Percentiles rank a stretch among this genome's conserved stretches.
These are phyloP conservation scores for Parastagonospora nodorum DNA, from an alignment of 2,329 filamentous ascomycete species.

Conservation along the genomic window DNA sequence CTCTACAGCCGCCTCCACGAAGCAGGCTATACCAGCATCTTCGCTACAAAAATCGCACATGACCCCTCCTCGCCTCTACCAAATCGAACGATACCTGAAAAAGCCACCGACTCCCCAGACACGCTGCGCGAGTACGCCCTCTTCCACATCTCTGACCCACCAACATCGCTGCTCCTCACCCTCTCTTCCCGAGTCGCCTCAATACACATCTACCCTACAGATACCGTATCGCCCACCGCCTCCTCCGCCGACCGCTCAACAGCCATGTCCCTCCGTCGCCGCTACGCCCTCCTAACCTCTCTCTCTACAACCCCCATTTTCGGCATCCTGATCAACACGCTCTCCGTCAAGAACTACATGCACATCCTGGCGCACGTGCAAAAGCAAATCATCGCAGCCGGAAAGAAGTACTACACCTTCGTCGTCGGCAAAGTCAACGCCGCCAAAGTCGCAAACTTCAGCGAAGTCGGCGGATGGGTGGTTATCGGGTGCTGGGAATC, in stretches of 20 bases:
- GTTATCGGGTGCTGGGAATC: conserved; percentile 99
- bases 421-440: conserved; percentile 97
- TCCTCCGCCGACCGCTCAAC: conserved; percentile 54
- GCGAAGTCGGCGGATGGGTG: conserved; percentile 94
- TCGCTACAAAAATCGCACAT: conserved; percentile 73
- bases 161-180: conserved; percentile 81
- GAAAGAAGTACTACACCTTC: conserved; percentile 95
- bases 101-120: conserved; percentile 51
- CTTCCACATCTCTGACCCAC: conserved; percentile 83
- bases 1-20: conserved; percentile 62
- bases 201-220: conserved; percentile 76
- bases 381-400: conserved; percentile 72
- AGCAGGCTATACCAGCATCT: conserved; percentile 71
- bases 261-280: conserved; percentile 71
- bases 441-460: conserved; percentile 95
- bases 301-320: conserved; percentile 83
- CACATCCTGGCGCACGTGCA: conserved; percentile 76
- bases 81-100: conserved; percentile 72
- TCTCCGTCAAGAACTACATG: conserved; percentile 90
- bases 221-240: conserved; percentile 35
- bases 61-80: conserved; percentile 81
- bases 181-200: conserved; percentile 80
- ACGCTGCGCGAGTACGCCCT: conserved; percentile 70
- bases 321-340: conserved; percentile 93
- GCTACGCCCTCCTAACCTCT: conserved; percentile 83